Conservation (phyloP, 768 basidiomycete species). For the Agrocybe chaxingu region DNA sequence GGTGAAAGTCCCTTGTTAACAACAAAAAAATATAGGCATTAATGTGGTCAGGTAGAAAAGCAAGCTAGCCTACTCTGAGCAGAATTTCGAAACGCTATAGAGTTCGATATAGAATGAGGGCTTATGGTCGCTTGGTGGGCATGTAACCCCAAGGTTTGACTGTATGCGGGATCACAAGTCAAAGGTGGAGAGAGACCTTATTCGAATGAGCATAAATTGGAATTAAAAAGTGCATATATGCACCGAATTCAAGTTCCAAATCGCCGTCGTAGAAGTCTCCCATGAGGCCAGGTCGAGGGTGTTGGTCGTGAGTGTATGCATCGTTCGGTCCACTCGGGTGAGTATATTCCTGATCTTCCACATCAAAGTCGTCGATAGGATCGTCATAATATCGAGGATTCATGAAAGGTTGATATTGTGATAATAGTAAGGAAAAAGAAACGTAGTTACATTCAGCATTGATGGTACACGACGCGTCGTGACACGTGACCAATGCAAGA, state of each 20-base stretch:
- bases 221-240: conserved; percentile 29
- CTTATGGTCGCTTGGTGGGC: no score
- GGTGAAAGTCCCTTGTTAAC: no score
- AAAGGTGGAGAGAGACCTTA: conserved; percentile 19
- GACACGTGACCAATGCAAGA: conserved; percentile 1
- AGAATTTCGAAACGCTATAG: no score
- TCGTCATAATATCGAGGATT: conserved; percentile 14
- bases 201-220: background rate
- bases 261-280: conserved; percentile 18
- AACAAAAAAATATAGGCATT: no score
- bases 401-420: conserved; percentile 1
- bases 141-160: no score
- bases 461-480: background rate
- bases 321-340: background rate
- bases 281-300: background rate
- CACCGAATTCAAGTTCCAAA: conserved; percentile 28
- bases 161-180: background rate
- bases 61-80: no score
- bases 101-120: no score
- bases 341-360: background rate
- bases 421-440: background rate
- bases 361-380: conserved; percentile 4
- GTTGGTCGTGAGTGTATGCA: background rate
- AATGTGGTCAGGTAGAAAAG: no score
- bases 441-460: background rate